These are phyloP conservation scores for Colletotrichum tabaci DNA, from an alignment of 2,329 filamentous ascomycete genomes.

Conservation along the genomic window DNA sequence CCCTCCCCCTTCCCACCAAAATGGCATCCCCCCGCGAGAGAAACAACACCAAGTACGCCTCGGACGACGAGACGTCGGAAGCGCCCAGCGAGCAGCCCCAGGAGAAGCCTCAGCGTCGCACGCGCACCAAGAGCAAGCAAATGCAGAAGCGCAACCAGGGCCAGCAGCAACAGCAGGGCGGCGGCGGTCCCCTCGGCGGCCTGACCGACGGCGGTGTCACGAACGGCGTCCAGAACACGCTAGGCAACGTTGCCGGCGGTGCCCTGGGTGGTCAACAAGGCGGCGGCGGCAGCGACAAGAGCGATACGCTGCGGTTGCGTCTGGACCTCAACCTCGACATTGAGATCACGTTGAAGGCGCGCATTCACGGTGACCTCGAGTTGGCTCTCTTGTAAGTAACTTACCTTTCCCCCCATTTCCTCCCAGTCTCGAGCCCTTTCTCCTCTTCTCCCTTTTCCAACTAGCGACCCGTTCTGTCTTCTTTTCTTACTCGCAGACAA, in stretches of 20 bases:
- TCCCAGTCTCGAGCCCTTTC: conserved; percentile 19
- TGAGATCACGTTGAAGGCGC: conserved; percentile 88
- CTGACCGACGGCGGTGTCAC: conserved; percentile 49
- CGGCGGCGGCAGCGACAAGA: conserved; percentile 59
- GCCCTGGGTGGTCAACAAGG: conserved; percentile 52
- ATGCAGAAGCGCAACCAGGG: conserved; percentile 45
- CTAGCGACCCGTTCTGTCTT: conserved; percentile 36
- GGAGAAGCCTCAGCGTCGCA: conserved; percentile 46
- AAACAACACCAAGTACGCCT: conserved; percentile 53
- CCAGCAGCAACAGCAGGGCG: conserved; percentile 4
- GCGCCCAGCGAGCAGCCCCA: conserved; percentile 50
- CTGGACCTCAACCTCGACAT: conserved; percentile 87
- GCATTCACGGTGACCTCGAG: conserved; percentile 87
- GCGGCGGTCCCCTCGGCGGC: conserved; percentile 51
- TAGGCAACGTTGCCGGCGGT: conserved; percentile 57
- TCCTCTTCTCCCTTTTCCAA: conserved; percentile 29
- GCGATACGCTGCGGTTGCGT: conserved; percentile 79
- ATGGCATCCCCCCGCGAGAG: conserved; percentile 53
- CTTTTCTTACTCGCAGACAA: conserved; percentile 43
- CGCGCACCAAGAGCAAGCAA: conserved; percentile 44
- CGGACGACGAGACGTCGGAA: conserved; percentile 52
- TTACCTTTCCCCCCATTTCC: conserved; percentile 6
- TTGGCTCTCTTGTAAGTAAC: conserved; percentile 74
- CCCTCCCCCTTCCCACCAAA: conserved; percentile 16
- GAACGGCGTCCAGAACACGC: conserved; percentile 57